phyloP scores from a whole-genome alignment of 768 basidiomycete genomes.

The Suillus paluster region DNA sequence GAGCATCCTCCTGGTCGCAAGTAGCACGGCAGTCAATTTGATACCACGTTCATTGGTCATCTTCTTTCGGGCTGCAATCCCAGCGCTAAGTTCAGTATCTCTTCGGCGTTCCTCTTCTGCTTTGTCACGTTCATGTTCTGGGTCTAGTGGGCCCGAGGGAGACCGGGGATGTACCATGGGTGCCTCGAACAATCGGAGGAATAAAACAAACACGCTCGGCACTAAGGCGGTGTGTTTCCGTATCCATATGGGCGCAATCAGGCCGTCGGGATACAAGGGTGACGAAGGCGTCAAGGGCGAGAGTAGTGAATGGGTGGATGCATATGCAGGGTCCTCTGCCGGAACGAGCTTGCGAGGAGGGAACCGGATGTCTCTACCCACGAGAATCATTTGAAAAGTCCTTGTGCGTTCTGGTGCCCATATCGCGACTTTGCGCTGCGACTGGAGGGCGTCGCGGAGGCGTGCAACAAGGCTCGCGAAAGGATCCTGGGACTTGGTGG shows the following conservation, averaged over 20 bases:
- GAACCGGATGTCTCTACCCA: conserved; percentile 83
- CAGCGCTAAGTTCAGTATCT: conserved; percentile 79
- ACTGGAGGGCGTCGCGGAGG: conserved; percentile 69
- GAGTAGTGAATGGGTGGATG: conserved; percentile 82
- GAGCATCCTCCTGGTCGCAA: conserved; percentile 87
- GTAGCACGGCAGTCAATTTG: conserved; percentile 91
- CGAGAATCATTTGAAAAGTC: conserved; percentile 82
- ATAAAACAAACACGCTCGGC: conserved; percentile 93
- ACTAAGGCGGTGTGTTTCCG: conserved; percentile 92
- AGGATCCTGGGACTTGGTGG: conserved; percentile 51
- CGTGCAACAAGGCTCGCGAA: conserved; percentile 63
- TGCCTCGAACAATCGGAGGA: conserved; percentile 80
- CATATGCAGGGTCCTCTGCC: conserved; percentile 59
- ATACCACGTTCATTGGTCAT: conserved; percentile 82
- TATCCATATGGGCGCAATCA: conserved; percentile 98
- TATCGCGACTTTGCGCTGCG: conserved; percentile 65
- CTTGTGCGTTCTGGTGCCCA: conserved; percentile 77
- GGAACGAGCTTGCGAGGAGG: conserved; percentile 81
- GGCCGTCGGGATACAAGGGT: conserved; percentile 91
- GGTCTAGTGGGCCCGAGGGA: conserved; percentile 58
- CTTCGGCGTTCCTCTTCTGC: conserved; percentile 69
- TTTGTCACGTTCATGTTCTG: conserved; percentile 58
- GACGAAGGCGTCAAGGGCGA: conserved; percentile 89
- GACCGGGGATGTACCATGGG: conserved; percentile 48
- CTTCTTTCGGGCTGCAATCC: conserved; percentile 82